Evolutionary conservation across 257 asterid species (phyloP).

Genomic region (Solanum chilense): DNA sequence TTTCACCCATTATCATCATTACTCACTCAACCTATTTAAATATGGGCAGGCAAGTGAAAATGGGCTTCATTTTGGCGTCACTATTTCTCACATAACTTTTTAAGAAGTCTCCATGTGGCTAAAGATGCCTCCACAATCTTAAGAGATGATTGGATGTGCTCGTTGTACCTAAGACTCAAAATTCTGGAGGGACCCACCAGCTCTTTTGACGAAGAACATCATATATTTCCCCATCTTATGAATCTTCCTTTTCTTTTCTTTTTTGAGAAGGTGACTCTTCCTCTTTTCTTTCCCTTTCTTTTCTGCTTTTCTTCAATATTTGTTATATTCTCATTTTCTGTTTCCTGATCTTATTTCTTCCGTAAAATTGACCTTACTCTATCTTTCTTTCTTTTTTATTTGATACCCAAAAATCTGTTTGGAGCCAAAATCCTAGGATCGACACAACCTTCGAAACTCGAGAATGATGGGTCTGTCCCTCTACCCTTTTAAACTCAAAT

Average conservation of each 20-base stretch:
- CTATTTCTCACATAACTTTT: neutral
- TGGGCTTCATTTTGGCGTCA: neutral
- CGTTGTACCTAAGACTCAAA: neutral
- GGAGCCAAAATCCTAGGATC: neutral
- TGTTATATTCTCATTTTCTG: neutral
- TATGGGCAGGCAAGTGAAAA: neutral
- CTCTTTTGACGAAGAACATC: neutral
- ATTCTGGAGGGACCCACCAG: neutral
- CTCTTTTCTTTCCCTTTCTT: neutral
- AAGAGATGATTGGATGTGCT: neutral
- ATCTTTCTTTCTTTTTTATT: neutral
- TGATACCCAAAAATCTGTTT: neutral
- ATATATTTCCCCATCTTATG: neutral
- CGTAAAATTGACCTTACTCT: neutral
- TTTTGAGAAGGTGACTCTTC: neutral
- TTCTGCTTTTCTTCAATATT: neutral
- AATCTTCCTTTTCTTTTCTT: neutral
- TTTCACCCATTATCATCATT: neutral
- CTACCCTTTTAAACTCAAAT: neutral
- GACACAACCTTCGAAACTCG: neutral
- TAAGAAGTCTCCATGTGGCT: neutral
- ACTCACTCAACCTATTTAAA: neutral
- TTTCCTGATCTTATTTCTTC: neutral
- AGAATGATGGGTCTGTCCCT: neutral
- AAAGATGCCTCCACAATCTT: neutral